Base-by-base conservation (phyloP, 225 moss, liverwort and hornwort genomes). In the Marchantia paleacea region DNA sequence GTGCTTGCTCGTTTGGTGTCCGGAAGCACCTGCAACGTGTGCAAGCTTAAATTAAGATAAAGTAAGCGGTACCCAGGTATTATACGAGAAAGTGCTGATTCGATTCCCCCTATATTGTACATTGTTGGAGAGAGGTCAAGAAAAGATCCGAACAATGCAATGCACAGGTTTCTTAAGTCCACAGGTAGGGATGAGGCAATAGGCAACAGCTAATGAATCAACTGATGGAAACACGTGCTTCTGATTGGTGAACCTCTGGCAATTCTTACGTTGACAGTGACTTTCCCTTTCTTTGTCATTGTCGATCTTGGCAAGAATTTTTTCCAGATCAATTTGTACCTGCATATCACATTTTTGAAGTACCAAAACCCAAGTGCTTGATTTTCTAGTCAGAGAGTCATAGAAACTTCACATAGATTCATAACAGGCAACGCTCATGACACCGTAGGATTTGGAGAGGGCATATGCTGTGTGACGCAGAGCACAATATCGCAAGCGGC, bases 241-340 rank as follows among this genome's bases (percentile, higher is more conserved):
- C 10, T 24, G 26, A 29, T 24, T n/a, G 16, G 78, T 66, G 14
- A 29, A 57, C 57, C 55, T 30, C 55, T 54, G 55, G 55, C 29
- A 65, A 18, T 54, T 39, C 85, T 83, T 82, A 85, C 87, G 75
- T 84, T 85, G 79, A 50, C 82, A 78, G 2, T 50, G 82, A 58
- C 47, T 79, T 71, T 96, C 93, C 79, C 81, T 87, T 78, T 88
- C 88, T 67, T 96, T 91, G 69, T 92, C 94, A 0, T 85, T 87
- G 69, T 83, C 86, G 57, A 96, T 91, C 77, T 88, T 96, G 7
- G 68, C 80, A 66, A 84, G 85, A 63, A 96, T 86, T 8, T 79
- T 78, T 69, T 88, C 79, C 22, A 75, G 80, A 29, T 91, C 88
- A 83, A 96, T 81, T 19, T 67, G 82, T 24, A 89, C 84, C 91